A percentile compares a stretch with the other conserved stretches of the same genome.
These are phyloP conservation scores for Calonectria hongkongensis DNA, from an alignment of 2,329 filamentous ascomycete species.

Conservation along the genomic window DNA sequence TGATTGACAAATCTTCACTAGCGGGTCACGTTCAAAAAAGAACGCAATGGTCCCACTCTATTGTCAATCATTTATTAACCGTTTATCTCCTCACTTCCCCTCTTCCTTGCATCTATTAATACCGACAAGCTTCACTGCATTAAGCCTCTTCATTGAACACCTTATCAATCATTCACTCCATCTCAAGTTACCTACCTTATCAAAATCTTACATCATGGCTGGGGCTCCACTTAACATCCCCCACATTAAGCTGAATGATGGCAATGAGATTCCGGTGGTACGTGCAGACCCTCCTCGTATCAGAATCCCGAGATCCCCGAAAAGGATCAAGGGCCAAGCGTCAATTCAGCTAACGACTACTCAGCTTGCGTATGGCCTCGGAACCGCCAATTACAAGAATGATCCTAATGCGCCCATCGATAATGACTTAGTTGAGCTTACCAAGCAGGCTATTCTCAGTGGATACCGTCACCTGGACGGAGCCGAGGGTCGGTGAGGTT, in stretches of 20 bases:
- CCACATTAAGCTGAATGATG: slow-evolving; percentile 82
- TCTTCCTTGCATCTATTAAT: background rate
- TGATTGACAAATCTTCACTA: slow-evolving; percentile 4
- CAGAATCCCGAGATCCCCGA: background rate
- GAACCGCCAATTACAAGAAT: slow-evolving; percentile 78
- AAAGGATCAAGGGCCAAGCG: background rate
- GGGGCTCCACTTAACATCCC: slow-evolving; percentile 64
- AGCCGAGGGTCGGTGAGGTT: slow-evolving; percentile 74
- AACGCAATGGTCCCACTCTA: slow-evolving; percentile 24
- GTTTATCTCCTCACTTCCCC: background rate
- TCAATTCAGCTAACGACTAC: background rate
- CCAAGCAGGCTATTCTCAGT: slow-evolving; percentile 78
- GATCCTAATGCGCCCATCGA: slow-evolving; percentile 71
- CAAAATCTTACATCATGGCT: slow-evolving; percentile 37
- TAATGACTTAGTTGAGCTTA: slow-evolving; percentile 68
- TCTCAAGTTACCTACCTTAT: background rate
- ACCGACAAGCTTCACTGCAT: background rate
- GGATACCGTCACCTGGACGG: slow-evolving; percentile 85
- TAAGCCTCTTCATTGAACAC: background rate
- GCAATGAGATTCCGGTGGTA: slow-evolving; percentile 82
- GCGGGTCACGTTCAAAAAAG: slow-evolving; percentile 24
- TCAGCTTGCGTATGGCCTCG: slow-evolving; percentile 82
- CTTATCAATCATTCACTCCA: background rate
- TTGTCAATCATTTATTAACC: slow-evolving; percentile 1
- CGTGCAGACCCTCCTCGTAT: slow-evolving; percentile 39